Percentiles rank a stretch among this genome's conserved stretches.
Conservation (phyloP, 257 asterid genomes). For the Scutellaria baicalensis region DNA sequence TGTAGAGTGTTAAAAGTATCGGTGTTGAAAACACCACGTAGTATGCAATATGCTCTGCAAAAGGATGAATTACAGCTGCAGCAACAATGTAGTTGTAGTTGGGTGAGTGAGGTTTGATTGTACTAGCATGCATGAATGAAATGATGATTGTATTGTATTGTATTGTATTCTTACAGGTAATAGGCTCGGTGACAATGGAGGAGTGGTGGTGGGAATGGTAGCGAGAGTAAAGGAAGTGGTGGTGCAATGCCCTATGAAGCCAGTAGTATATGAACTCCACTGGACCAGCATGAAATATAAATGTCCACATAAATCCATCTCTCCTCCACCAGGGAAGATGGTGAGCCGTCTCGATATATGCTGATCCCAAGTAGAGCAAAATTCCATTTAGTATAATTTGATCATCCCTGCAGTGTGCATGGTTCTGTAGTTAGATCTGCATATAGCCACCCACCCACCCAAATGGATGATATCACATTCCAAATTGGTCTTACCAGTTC, state of each 20-base stretch:
- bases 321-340: constrained; percentile 31
- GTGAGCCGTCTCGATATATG: constrained; percentile 6
- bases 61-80: constrained; percentile 52
- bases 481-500: constrained; percentile 31
- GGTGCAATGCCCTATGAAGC: constrained; percentile 61
- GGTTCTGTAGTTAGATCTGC: neutral
- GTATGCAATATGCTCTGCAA: constrained; percentile 51
- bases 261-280: constrained; percentile 59
- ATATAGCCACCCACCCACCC: neutral
- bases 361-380: constrained; percentile 10
- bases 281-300: constrained; percentile 39
- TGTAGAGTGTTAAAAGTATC: constrained; percentile 14
- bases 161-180: constrained; percentile 37
- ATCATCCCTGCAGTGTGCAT: constrained; percentile 34
- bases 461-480: neutral
- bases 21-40: constrained; percentile 28
- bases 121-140: neutral
- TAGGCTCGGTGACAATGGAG: constrained; percentile 56
- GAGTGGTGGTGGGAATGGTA: constrained; percentile 70
- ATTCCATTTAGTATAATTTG: constrained; percentile 40
- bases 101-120: neutral
- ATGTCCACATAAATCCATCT: constrained; percentile 30
- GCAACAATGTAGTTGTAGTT: neutral
- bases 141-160: neutral
- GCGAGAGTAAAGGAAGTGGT: constrained; percentile 53